Base-by-base conservation (phyloP, 192 early-diverging fungal species). In the Helicostylum pulchrum region DNA sequence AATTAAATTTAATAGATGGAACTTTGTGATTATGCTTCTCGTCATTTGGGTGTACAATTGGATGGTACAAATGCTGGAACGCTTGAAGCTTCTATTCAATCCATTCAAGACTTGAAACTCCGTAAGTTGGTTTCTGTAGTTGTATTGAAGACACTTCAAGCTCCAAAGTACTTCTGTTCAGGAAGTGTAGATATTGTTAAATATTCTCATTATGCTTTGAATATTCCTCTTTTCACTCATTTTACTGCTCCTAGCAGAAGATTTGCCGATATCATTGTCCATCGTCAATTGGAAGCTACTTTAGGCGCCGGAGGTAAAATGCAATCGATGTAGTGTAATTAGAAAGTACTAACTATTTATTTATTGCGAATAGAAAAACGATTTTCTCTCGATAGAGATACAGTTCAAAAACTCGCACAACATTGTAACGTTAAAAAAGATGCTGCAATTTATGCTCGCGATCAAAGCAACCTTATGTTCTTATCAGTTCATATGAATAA, bases 81-180 rank as follows among this genome's bases (percentile, higher is more conserved):
- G 12, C 64, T 91, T 65, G 73, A 87, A 73, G 53, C 66, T 65
- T 68, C 83, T 72, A 32, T 88, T 78, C 55, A 88, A 76, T 43
- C 87, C 69, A 68, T 86, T 78, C 43, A 89, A 78, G 80, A 84
- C 70, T 53, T 79, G 59, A 53, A 79, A 77, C 47, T 77, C 58
- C 73, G 76, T 34, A 90, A 95, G 55, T 83, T 98, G 46, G 81
- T 98, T 49, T 89, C 93, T 57, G 91, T 99, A 30, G 70, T 87
- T 71, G 88, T 77, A 34, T 81, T 81, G 15, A 90, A 95, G 67
- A 94, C 94, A 63, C 93, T 99, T 90, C 92, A 94, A 87, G 90
- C 91, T 68, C 94, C 97, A n/a, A 92, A 94, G 61, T 99, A 99
- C 61, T 95, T 98, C 64, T 97, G 95, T 74, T 93, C 92, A 6